Conservation (phyloP, 257 asterid genomes). For the Ehretia macrophylla region DNA sequence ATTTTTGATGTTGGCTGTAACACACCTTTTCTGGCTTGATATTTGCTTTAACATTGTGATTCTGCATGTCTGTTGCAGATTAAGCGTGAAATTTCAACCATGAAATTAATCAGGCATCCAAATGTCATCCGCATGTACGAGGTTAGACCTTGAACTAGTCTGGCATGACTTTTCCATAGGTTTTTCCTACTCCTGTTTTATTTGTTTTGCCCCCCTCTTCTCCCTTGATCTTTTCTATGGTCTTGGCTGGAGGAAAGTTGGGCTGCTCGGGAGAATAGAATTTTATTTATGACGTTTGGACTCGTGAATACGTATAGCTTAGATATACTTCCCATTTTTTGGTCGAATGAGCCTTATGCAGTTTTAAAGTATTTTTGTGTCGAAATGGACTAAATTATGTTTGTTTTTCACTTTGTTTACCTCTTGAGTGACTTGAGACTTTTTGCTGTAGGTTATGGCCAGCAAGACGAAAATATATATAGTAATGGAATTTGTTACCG, state of each 20-base stretch:
- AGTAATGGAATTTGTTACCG: conserved; percentile 87
- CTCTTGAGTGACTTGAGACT: conserved; percentile 13
- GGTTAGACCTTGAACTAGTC: conserved; percentile 39
- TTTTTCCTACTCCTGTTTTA: neutral
- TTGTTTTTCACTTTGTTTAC: neutral
- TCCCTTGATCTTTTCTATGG: neutral
- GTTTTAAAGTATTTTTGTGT: neutral
- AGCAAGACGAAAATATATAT: conserved; percentile 94
- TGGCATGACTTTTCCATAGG: neutral
- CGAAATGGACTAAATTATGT: neutral
- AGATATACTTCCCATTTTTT: too few species aligned
- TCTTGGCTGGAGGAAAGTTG: neutral
- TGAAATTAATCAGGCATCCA: conserved; percentile 89
- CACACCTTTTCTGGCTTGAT: conserved; percentile 6
- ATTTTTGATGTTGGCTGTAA: neutral
- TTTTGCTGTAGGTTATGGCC: conserved; percentile 87
- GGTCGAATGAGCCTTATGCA: too few species aligned
- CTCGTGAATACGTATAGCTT: too few species aligned
- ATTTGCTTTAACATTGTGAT: neutral
- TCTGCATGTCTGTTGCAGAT: conserved; percentile 47
- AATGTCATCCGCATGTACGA: conserved; percentile 89
- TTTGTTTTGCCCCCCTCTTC: neutral
- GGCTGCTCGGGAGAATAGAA: neutral
- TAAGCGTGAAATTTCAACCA: conserved; percentile 92
- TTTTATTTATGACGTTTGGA: neutral